Percentiles rank a stretch among this genome's conserved stretches.
These are phyloP conservation scores for Heterobasidion occidentale DNA, from an alignment of 1,284 basidiomycete species.

Conservation along the genomic window DNA sequence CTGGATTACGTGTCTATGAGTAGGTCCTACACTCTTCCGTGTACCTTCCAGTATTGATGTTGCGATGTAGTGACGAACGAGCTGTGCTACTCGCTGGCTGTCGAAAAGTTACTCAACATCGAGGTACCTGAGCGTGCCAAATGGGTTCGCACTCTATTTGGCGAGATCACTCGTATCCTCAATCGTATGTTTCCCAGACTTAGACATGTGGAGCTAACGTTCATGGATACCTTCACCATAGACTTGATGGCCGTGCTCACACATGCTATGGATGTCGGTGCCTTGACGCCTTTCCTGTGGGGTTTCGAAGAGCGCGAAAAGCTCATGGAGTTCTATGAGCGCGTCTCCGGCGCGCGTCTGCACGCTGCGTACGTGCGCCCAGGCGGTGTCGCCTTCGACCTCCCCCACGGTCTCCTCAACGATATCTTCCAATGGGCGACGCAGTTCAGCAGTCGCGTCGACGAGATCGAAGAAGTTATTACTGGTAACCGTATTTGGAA, in stretches of 20 bases:
- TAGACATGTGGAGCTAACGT: neutral
- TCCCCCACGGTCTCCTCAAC: constrained; percentile 93
- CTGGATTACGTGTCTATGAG: constrained; percentile 99
- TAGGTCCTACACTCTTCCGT: constrained; percentile 28
- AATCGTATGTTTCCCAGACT: constrained; percentile 57
- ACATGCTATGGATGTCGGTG: constrained; percentile 95
- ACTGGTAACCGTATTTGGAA: constrained; percentile 99
- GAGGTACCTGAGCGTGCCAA: constrained; percentile 98
- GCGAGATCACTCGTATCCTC: constrained; percentile 93
- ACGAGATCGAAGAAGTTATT: constrained; percentile 98
- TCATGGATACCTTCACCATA: constrained; percentile 16
- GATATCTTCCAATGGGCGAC: constrained; percentile 99
- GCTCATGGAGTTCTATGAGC: constrained; percentile 99
- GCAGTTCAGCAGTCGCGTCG: constrained; percentile 85
- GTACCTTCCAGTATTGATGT: constrained; percentile 1
- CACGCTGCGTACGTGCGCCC: constrained; percentile 98
- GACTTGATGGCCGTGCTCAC: constrained; percentile 97
- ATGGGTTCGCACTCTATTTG: constrained; percentile 97
- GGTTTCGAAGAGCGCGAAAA: constrained; percentile 99
- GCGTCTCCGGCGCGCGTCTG: constrained; percentile 94
- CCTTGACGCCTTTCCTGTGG: constrained; percentile 98
- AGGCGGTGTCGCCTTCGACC: constrained; percentile 96
- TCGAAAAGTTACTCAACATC: constrained; percentile 98
- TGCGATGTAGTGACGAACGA: constrained; percentile 82
- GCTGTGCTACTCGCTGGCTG: constrained; percentile 93